A percentile compares a stretch with the other conserved stretches of the same genome.
phyloP scores from a whole-genome alignment of 805 yeast genomes.

The Priceomyces medius region DNA sequence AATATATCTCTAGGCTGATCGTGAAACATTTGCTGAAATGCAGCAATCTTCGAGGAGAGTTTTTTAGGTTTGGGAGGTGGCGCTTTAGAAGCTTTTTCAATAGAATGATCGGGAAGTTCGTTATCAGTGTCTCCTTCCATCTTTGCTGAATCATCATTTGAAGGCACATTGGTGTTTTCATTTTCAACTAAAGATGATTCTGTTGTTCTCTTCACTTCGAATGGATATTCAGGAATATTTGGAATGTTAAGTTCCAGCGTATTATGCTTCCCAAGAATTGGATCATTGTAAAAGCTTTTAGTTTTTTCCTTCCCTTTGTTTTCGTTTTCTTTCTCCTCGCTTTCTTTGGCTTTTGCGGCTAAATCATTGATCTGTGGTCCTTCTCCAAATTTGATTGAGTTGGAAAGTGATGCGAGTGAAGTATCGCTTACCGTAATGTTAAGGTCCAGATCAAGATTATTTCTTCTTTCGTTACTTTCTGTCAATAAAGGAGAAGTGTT shows the following conservation, averaged over 20 bases:
- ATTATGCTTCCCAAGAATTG: neutral
- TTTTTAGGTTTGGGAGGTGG: conserved; percentile 72
- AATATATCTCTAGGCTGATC: conserved; percentile 15
- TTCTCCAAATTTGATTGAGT: too few relatives aligned
- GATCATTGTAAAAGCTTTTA: neutral
- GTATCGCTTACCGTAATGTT: too few relatives aligned
- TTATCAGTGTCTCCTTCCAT: neutral
- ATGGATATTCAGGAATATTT: neutral
- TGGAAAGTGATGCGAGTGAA: too few relatives aligned
- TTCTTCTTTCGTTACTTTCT: too few relatives aligned
- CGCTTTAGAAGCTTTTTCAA: neutral
- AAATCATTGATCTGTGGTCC: too few relatives aligned
- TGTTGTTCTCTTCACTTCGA: too few relatives aligned
- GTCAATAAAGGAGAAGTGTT: too few relatives aligned
- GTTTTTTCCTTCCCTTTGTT: neutral
- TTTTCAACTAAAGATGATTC: too few relatives aligned
- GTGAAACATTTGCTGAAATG: conserved; percentile 74
- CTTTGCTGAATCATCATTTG: neutral
- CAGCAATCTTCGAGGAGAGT: conserved; percentile 75
- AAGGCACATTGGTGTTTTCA: neutral
- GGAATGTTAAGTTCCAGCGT: neutral
- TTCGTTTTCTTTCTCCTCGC: neutral
- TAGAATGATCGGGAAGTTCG: neutral
- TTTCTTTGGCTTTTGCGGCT: too few relatives aligned
- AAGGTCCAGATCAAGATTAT: too few relatives aligned